Evolutionary conservation across 768 basidiomycete species (phyloP).

Genomic region (Macrolepiota albuminosa): DNA sequence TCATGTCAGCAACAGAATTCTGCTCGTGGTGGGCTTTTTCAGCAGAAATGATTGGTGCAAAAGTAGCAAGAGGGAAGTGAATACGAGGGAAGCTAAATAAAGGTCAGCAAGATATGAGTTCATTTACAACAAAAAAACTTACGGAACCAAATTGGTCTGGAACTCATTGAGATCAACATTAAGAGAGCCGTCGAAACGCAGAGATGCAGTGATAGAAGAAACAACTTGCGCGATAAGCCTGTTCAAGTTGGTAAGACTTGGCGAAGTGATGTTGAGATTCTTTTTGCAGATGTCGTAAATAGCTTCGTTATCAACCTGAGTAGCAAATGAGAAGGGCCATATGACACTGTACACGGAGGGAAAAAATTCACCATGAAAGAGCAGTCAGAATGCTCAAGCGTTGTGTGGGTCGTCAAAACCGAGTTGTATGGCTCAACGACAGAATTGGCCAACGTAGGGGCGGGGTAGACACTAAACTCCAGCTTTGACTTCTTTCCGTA

Average conservation of each 20-base stretch:
- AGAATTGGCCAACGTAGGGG: conserved; percentile 88
- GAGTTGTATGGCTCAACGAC: conserved; percentile 99
- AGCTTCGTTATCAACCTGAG: conserved; percentile 82
- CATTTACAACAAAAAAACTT: conserved; percentile 64
- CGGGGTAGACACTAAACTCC: conserved; percentile 96
- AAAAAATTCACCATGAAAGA: conserved; percentile 83
- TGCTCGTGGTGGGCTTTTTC: conserved; percentile 97
- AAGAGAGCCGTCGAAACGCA: conserved; percentile 95
- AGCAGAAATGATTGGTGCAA: conserved; percentile 88
- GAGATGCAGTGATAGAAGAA: conserved; percentile 94
- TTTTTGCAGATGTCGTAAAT: conserved; percentile 99
- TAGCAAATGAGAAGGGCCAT: conserved; percentile 5
- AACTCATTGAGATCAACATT: conserved; percentile 98
- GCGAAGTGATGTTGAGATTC: conserved; percentile 79
- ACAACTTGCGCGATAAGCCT: conserved; percentile 98
- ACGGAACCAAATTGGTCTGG: conserved; percentile 98
- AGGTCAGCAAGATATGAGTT: conserved; percentile 41
- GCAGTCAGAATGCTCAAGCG: conserved; percentile 97
- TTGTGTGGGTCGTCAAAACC: conserved; percentile 95
- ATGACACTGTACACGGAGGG: neutral
- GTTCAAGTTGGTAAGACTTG: conserved; percentile 93
- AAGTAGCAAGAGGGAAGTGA: conserved; percentile 97
- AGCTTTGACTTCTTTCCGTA: conserved; percentile 99
- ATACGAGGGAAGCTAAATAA: conserved; percentile 84
- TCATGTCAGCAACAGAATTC: conserved; percentile 98